Conservation (phyloP, 2,329 filamentous ascomycete genomes). For the Colletotrichum sp. region DNA sequence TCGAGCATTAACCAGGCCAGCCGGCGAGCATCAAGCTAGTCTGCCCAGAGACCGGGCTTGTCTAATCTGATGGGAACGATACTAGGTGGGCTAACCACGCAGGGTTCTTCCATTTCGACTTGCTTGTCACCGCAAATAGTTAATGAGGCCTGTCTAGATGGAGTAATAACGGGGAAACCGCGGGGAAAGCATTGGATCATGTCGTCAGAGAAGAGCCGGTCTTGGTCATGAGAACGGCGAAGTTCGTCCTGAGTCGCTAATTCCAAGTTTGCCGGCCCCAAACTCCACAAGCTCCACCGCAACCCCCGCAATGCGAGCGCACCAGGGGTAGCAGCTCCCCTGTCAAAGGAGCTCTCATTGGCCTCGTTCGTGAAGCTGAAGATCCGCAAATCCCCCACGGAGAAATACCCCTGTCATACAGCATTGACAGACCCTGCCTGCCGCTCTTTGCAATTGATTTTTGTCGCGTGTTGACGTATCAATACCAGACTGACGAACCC, state of each 20-base stretch:
- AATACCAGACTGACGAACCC: neutral
- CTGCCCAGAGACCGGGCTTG: neutral
- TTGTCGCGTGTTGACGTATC: neutral
- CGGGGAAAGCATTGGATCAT: neutral
- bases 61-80: neutral
- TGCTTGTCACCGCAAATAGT: neutral
- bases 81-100: neutral
- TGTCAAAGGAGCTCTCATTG: neutral
- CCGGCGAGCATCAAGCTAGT: neutral
- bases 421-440: neutral
- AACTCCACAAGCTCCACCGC: neutral
- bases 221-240: neutral
- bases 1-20: neutral
- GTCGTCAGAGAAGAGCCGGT: neutral
- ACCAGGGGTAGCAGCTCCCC: neutral
- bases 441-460: neutral
- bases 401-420: neutral
- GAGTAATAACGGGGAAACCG: neutral
- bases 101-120: neutral
- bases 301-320: neutral
- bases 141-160: neutral
- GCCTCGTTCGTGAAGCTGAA: neutral
- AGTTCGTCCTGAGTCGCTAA: neutral
- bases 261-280: neutral
- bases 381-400: neutral